Evolutionary conservation across 2,329 filamentous ascomycete genomes (phyloP).

Genomic region (Cladophialophora exuberans): DNA sequence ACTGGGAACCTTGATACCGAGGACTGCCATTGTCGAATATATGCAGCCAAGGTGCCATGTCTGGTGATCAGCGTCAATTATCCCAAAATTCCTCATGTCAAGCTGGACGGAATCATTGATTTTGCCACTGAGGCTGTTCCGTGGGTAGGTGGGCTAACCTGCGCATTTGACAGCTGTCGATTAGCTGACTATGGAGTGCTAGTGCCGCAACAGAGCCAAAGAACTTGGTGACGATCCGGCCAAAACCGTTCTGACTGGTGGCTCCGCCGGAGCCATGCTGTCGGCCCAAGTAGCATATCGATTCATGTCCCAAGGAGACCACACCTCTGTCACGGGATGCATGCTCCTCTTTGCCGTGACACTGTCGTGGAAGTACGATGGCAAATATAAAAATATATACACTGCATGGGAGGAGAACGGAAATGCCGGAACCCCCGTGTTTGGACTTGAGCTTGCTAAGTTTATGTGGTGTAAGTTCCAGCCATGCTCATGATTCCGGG

Average conservation of each 20-base stretch:
- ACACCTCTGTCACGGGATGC: constrained; percentile 21
- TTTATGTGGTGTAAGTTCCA: constrained; percentile 30
- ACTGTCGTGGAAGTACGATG: constrained; percentile 27
- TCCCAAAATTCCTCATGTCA: constrained; percentile 27
- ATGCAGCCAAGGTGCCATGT: constrained; percentile 37
- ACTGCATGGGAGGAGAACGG: constrained; percentile 29
- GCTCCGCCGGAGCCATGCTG: constrained; percentile 28
- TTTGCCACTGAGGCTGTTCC: constrained; percentile 18
- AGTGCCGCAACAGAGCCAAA: constrained; percentile 21
- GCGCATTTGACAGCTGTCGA: not conserved
- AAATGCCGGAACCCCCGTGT: constrained; percentile 20
- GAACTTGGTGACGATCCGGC: constrained; percentile 24
- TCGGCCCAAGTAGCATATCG: constrained; percentile 26
- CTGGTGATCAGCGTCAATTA: constrained; percentile 43
- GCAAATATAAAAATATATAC: constrained; percentile 26
- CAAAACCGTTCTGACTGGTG: constrained; percentile 27
- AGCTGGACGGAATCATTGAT: constrained; percentile 28
- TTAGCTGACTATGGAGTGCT: not conserved
- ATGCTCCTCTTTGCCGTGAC: constrained; percentile 24
- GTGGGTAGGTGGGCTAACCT: constrained; percentile 17
- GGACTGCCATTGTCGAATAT: constrained; percentile 39
- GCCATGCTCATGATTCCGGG: too few species aligned
- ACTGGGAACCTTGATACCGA: constrained; percentile 41
- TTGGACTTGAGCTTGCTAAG: constrained; percentile 23
- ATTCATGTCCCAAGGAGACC: constrained; percentile 24